Conservation (phyloP, 2,329 filamentous ascomycete genomes). For the Dactylellina parvicollis region DNA sequence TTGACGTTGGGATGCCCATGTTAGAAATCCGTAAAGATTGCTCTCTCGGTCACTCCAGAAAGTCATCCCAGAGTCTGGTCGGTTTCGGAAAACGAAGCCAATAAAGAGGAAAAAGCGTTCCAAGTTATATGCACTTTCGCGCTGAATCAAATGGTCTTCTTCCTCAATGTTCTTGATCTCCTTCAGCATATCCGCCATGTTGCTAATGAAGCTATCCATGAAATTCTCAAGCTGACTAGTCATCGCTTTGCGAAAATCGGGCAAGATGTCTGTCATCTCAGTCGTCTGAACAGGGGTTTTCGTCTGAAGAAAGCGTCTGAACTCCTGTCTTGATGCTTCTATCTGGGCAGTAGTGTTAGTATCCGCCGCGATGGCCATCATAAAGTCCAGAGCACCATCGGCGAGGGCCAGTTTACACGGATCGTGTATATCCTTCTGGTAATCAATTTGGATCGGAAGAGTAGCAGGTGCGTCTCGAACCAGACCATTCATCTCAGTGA, state of each 20-base stretch:
- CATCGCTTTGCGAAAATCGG: slow-evolving; percentile 75
- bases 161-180: slow-evolving; percentile 59
- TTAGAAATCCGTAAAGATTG: slow-evolving; percentile 91
- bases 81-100: slow-evolving; percentile 86
- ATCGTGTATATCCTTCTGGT: slow-evolving; percentile 50
- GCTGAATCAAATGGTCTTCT: slow-evolving; percentile 63
- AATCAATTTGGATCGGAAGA: slow-evolving; percentile 66
- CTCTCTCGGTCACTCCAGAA: slow-evolving; percentile 95
- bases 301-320: slow-evolving; percentile 83
- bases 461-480: slow-evolving; percentile 76
- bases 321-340: slow-evolving; percentile 82
- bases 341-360: slow-evolving; percentile 84
- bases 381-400: slow-evolving; percentile 90
- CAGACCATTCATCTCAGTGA: slow-evolving; percentile 90
- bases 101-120: slow-evolving; percentile 93
- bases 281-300: slow-evolving; percentile 76
- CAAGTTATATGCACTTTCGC: slow-evolving; percentile 69
- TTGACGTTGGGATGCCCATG: slow-evolving; percentile 94
- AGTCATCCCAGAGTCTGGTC: slow-evolving; percentile 81
- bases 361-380: slow-evolving; percentile 84
- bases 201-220: slow-evolving; percentile 90
- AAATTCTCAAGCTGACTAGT: slow-evolving; percentile 87
- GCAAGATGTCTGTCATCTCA: slow-evolving; percentile 75
- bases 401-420: slow-evolving; percentile 70
- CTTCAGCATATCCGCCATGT: slow-evolving; percentile 87